These are phyloP conservation scores for Pleurotus djamor DNA, from an alignment of 768 basidiomycete genomes.

Conservation along the genomic window DNA sequence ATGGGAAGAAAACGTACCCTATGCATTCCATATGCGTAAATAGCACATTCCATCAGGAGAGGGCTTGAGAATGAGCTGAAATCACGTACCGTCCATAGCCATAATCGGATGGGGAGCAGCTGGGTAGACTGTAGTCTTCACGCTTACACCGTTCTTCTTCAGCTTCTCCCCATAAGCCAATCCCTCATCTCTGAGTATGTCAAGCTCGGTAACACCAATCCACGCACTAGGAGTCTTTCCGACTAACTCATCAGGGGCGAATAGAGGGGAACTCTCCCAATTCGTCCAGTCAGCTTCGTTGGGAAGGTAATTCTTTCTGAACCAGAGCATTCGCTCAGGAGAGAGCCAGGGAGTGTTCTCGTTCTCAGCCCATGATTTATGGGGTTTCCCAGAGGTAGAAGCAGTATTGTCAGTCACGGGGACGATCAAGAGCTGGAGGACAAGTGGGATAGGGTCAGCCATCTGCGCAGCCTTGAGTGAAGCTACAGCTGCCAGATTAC, in stretches of 20 bases:
- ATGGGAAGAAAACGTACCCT: constrained; percentile 18
- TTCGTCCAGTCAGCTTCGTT: constrained; percentile 55
- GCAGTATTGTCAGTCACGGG: constrained; percentile 76
- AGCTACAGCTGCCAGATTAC: constrained; percentile 65
- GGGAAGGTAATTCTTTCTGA: constrained; percentile 66
- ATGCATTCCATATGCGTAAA: background rate
- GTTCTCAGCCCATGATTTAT: constrained; percentile 52
- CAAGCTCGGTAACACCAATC: constrained; percentile 63
- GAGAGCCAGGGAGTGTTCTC: constrained; percentile 56
- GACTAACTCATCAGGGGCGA: constrained; percentile 57
- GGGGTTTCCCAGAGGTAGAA: constrained; percentile 23
- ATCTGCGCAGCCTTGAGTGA: constrained; percentile 57
- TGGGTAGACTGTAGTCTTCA: constrained; percentile 55
- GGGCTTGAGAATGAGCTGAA: background rate
- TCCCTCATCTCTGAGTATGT: constrained; percentile 68
- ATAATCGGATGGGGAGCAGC: constrained; percentile 71
- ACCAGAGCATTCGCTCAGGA: constrained; percentile 73
- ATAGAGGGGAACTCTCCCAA: constrained; percentile 73
- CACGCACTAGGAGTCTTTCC: constrained; percentile 52
- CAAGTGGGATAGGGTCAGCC: constrained; percentile 47
- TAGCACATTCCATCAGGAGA: background rate
- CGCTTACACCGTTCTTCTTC: constrained; percentile 45
- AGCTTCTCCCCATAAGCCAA: constrained; percentile 61
- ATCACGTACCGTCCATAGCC: constrained; percentile 66
- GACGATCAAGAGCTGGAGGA: constrained; percentile 66